Evolutionary conservation across 768 basidiomycete genomes (phyloP).

Genomic region (Leccinum boreale): DNA sequence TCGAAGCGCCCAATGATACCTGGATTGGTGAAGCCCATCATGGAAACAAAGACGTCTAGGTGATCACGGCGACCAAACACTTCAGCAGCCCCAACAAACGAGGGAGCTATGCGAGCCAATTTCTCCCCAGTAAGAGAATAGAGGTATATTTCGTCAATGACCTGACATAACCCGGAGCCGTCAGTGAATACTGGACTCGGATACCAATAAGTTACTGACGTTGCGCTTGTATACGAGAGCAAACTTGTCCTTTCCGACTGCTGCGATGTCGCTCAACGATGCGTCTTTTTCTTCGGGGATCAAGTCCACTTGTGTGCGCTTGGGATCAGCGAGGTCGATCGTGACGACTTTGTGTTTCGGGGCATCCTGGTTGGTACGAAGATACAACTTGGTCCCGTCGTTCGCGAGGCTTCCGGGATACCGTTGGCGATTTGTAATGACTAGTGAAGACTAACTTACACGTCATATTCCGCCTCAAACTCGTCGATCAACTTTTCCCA

Average conservation of each 20-base stretch:
- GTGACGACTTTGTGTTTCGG: conserved; percentile 65
- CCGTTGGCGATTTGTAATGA: not conserved
- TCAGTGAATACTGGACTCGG: conserved; percentile 1
- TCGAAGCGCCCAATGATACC: conserved; percentile 63
- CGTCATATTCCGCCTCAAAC: conserved; percentile 63
- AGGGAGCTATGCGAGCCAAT: conserved; percentile 53
- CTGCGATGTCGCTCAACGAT: conserved; percentile 46
- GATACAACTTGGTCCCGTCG: conserved; percentile 58
- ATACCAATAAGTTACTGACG: conserved; percentile 38
- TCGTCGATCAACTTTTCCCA: conserved; percentile 71
- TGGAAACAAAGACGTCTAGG: conserved; percentile 58
- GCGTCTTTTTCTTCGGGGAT: conserved; percentile 69
- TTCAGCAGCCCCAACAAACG: conserved; percentile 64
- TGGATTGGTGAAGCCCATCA: conserved; percentile 71
- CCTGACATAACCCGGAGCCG: conserved; percentile 32
- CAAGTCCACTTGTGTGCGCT: conserved; percentile 50
- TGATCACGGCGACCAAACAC: conserved; percentile 51
- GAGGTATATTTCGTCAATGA: conserved; percentile 78
- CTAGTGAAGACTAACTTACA: conserved; percentile 41
- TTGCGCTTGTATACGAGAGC: conserved; percentile 68
- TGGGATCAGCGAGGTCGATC: conserved; percentile 53
- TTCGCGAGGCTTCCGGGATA: conserved; percentile 52
- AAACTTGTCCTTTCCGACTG: conserved; percentile 55
- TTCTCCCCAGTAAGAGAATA: conserved; percentile 54
- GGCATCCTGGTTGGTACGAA: conserved; percentile 64